phyloP scores from a whole-genome alignment of 805 yeast species.

The Zygoascus flipseniorum region DNA sequence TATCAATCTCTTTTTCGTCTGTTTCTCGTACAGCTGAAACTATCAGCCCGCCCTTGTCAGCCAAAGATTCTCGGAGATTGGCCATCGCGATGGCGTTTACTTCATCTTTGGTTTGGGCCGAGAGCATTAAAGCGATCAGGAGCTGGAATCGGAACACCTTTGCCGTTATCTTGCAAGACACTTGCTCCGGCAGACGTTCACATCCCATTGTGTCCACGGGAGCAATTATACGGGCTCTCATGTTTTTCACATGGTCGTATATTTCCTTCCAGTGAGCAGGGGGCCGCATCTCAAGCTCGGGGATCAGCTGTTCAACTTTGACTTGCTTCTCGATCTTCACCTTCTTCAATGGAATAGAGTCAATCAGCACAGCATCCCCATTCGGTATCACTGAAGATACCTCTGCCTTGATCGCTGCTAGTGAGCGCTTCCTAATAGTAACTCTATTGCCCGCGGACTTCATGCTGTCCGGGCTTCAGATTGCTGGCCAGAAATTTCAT shows the following conservation, averaged over 20 bases:
- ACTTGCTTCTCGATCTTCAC: background rate
- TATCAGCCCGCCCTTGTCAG: slow-evolving; percentile 32
- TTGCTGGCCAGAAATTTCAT: too few species aligned
- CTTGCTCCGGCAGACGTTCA: slow-evolving; percentile 43
- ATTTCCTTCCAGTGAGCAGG: slow-evolving; percentile 25
- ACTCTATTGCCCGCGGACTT: background rate
- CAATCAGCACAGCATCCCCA: background rate
- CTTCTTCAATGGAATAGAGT: background rate
- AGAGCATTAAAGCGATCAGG: slow-evolving; percentile 72
- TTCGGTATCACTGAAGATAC: background rate
- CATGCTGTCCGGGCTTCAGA: background rate
- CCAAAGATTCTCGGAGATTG: slow-evolving; percentile 44
- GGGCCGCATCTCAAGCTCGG: background rate
- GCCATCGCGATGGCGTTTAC: slow-evolving; percentile 67
- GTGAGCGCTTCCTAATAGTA: background rate
- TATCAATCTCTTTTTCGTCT: slow-evolving; percentile 49
- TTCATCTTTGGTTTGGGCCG: slow-evolving; percentile 90
- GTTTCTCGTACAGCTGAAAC: slow-evolving; percentile 22
- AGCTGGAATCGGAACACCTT: slow-evolving; percentile 57
- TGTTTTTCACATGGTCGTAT: slow-evolving; percentile 37
- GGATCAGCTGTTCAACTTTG: background rate
- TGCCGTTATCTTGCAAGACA: slow-evolving; percentile 23
- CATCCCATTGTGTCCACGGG: slow-evolving; percentile 92
- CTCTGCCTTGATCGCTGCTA: background rate
- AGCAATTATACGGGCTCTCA: slow-evolving; percentile 59